A percentile compares a stretch with the other conserved stretches of the same genome.
phyloP scores from a whole-genome alignment of 2,329 filamentous ascomycete species.

The Hawksworthiomyces lignivorus region DNA sequence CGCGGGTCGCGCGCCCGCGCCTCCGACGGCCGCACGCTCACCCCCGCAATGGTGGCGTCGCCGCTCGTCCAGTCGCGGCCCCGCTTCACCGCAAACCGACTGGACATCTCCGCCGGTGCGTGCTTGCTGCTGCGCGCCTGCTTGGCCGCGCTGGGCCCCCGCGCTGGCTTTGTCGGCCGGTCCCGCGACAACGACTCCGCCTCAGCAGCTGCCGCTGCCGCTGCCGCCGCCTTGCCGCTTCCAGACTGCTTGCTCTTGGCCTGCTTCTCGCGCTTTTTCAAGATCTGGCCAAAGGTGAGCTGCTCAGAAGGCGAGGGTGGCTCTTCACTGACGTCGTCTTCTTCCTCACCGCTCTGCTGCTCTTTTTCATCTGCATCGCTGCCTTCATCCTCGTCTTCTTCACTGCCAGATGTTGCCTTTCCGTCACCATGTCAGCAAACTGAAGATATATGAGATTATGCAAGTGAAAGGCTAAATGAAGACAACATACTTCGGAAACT shows the following conservation, averaged over 20 bases:
- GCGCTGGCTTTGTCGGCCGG: conserved; percentile 20
- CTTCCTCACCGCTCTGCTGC: background rate
- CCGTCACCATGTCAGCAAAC: no score
- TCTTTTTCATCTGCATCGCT: conserved; percentile 1
- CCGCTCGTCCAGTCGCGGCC: conserved; percentile 47
- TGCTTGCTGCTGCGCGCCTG: conserved; percentile 61
- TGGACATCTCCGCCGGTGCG: conserved; percentile 75
- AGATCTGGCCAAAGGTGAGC: conserved; percentile 13
- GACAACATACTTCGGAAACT: no score
- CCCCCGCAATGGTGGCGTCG: conserved; percentile 13
- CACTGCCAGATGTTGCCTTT: no score
- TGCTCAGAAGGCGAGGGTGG: conserved; percentile 1
- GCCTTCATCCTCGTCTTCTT: conserved; percentile 29
- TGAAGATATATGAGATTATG: no score
- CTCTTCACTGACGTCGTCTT: conserved; percentile 11
- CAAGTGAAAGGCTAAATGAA: no score
- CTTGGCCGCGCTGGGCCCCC: conserved; percentile 15
- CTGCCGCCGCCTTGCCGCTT: background rate
- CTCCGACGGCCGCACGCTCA: conserved; percentile 44
- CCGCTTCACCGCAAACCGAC: conserved; percentile 75
- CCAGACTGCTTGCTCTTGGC: conserved; percentile 18
- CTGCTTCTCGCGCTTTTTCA: conserved; percentile 8
- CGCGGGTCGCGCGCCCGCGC: conserved; percentile 67
- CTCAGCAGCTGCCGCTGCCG: background rate
- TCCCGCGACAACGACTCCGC: conserved; percentile 22